Evolutionary conservation across 1,139 yeast species (phyloP).

Genomic region (Candida tropicalis): DNA sequence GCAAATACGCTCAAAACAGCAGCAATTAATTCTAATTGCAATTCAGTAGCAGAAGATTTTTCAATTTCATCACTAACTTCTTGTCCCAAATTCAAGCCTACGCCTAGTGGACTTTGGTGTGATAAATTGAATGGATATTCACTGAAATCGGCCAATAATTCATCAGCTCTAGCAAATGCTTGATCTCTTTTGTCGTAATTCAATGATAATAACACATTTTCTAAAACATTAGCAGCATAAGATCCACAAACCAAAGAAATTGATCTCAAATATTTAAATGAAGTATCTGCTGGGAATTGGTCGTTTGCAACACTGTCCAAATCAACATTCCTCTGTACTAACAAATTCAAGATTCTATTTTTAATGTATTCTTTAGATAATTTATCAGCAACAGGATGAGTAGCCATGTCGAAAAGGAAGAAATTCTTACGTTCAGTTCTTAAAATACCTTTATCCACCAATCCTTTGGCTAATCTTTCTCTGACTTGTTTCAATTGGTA

Average conservation of each 20-base stretch:
- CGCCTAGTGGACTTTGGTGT: slow-evolving; percentile 60
- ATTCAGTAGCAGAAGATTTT: slow-evolving; percentile 54
- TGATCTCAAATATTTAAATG: slow-evolving; percentile 74
- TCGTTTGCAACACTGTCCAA: slow-evolving; percentile 51
- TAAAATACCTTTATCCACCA: slow-evolving; percentile 96
- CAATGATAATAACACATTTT: slow-evolving; percentile 77
- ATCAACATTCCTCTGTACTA: slow-evolving; percentile 70
- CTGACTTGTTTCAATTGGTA: slow-evolving; percentile 97
- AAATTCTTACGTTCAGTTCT: slow-evolving; percentile 96
- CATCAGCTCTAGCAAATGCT: slow-evolving; percentile 93
- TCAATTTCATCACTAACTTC: slow-evolving; percentile 72
- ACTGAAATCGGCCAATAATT: slow-evolving; percentile 75
- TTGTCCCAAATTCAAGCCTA: slow-evolving; percentile 74
- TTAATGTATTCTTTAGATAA: slow-evolving; percentile 79
- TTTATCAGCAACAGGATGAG: slow-evolving; percentile 92
- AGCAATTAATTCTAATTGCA: slow-evolving; percentile 86
- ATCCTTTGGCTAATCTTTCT: slow-evolving; percentile 93
- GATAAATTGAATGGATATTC: slow-evolving; percentile 79
- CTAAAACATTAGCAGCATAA: slow-evolving; percentile 95
- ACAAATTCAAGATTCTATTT: slow-evolving; percentile 67
- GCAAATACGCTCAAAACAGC: slow-evolving; percentile 74
- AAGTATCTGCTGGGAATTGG: slow-evolving; percentile 69
- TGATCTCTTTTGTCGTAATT: slow-evolving; percentile 90
- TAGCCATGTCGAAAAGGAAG: slow-evolving; percentile 95
- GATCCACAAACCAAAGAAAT: slow-evolving; percentile 85